Base-by-base conservation (phyloP, 2,329 filamentous ascomycete genomes). In the Aspergillus flavus region DNA sequence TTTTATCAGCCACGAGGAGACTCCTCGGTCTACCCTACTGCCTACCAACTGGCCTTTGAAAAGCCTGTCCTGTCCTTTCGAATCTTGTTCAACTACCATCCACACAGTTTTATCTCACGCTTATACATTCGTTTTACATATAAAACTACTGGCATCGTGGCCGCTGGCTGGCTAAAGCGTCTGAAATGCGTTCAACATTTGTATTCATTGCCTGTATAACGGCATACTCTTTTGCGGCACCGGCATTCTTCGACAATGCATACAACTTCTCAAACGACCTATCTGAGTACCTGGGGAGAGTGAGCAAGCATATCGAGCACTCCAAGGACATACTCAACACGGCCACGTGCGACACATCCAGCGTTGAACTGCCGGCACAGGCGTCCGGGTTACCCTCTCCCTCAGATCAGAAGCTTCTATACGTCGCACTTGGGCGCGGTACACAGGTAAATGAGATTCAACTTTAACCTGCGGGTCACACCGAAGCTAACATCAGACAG, bases 361-460 rank as follows among this genome's bases (percentile, higher is more conserved):
- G 69, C 19, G 73, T 74, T 34, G 54, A 64, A 6, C 72, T 79
- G 64, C 80, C 80, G 6, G 66, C 76, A 83, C 86, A 83, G 67
- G 82, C 87, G 53, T 82, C 82, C 7, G 80, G 86, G 19, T 84
- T 96, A 7, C 88, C 90, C 16, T 67, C 82, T 9, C 87, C 86
- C 0, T 68, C 81, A 7, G 91, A 89, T 61, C 82, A 92, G 34
- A 81, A 75, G 4, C 83, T 96, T 57, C 85, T 87, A 74, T 92
- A 96, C 78, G 90, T 97, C 60, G 92, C 91, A 74, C 83, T 97
- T 66, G 94, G 94, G 72, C 89, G 92, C 52, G 94, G 94, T 64
- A 95, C 91, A 9, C 81, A 83, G 75, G 81, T 83, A 76, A 66
- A 75, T 32, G 41, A 23, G 48, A 23, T 55, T 46, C 19, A n/a